Evolutionary conservation across 108 stramenopile genomes (phyloP).

Genomic region (Cyclotella choctawhatcheeana): DNA sequence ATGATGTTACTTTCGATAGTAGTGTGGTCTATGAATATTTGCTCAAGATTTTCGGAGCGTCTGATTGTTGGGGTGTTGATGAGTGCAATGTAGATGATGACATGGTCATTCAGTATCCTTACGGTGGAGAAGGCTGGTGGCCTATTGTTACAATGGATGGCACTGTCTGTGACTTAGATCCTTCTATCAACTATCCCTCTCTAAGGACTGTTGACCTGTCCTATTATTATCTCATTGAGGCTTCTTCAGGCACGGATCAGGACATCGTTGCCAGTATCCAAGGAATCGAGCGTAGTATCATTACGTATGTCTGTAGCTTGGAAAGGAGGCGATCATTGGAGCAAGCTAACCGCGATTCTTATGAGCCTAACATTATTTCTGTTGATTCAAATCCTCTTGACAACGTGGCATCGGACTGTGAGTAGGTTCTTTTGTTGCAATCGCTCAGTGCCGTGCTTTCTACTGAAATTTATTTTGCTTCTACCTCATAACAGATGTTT

Average conservation of each 20-base stretch:
- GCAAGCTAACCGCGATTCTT: background rate
- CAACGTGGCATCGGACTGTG: constrained; percentile 13
- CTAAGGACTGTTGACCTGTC: constrained; percentile 16
- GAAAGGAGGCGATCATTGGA: constrained; percentile 11
- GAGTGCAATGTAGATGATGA: constrained; percentile 18
- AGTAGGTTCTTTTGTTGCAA: constrained; percentile 4
- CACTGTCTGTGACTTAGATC: background rate
- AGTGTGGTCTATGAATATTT: background rate
- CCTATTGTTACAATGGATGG: background rate
- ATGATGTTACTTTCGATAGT: constrained; percentile 1
- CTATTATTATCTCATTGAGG: constrained; percentile 28
- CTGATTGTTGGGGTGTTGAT: constrained; percentile 25
- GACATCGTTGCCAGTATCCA: background rate
- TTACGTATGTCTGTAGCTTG: background rate
- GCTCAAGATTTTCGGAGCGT: constrained; percentile 21
- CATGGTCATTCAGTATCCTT: background rate
- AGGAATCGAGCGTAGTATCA: constrained; percentile 20
- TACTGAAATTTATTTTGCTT: background rate
- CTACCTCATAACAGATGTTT: constrained; percentile 10
- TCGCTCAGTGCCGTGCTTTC: no score
- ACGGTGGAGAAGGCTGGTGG: background rate
- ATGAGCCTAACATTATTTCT: constrained; percentile 13
- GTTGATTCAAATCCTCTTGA: constrained; percentile 27
- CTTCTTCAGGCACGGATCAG: constrained; percentile 3
- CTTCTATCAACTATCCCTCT: background rate